Conservation (phyloP, 2,329 filamentous ascomycete species). For the Cladophialophora exuberans region DNA sequence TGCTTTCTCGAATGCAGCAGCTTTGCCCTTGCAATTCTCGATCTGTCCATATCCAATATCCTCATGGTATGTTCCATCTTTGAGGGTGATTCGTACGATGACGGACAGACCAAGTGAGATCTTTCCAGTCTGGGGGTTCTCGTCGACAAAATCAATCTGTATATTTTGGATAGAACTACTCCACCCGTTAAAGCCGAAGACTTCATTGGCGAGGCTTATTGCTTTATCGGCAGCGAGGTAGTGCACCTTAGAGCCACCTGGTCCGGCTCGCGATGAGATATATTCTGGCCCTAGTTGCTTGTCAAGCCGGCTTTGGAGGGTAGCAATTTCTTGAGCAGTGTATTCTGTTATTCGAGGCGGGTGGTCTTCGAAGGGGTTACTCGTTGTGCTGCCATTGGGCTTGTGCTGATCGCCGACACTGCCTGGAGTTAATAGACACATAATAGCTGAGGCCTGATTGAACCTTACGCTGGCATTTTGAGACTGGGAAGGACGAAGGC, state of each 20-base stretch:
- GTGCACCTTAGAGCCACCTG: slow-evolving; percentile 82
- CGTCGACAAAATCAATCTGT: slow-evolving; percentile 91
- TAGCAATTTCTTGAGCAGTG: slow-evolving; percentile 88
- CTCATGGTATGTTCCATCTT: slow-evolving; percentile 95
- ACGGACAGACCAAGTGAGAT: slow-evolving; percentile 87
- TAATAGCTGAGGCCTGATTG: not conserved
- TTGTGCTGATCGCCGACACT: slow-evolving; percentile 36
- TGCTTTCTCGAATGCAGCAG: slow-evolving; percentile 94
- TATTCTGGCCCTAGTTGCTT: slow-evolving; percentile 96
- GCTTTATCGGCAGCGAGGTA: slow-evolving; percentile 97
- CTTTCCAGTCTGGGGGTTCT: slow-evolving; percentile 74
- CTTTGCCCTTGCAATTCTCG: slow-evolving; percentile 94
- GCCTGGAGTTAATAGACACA: slow-evolving; percentile 1
- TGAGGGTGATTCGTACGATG: slow-evolving; percentile 84
- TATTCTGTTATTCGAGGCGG: slow-evolving; percentile 73
- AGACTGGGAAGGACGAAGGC: not conserved
- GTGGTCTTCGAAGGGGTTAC: slow-evolving; percentile 79
- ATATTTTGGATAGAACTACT: slow-evolving; percentile 94
- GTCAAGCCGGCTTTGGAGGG: slow-evolving; percentile 81
- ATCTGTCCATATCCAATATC: slow-evolving; percentile 97
- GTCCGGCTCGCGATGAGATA: slow-evolving; percentile 82
- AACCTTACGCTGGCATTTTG: slow-evolving; percentile 10
- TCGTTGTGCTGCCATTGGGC: slow-evolving; percentile 35
- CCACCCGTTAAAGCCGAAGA: slow-evolving; percentile 98
- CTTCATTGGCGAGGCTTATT: slow-evolving; percentile 90